Conservation (phyloP, 345 rosid species). For the Cardamine occulta region DNA sequence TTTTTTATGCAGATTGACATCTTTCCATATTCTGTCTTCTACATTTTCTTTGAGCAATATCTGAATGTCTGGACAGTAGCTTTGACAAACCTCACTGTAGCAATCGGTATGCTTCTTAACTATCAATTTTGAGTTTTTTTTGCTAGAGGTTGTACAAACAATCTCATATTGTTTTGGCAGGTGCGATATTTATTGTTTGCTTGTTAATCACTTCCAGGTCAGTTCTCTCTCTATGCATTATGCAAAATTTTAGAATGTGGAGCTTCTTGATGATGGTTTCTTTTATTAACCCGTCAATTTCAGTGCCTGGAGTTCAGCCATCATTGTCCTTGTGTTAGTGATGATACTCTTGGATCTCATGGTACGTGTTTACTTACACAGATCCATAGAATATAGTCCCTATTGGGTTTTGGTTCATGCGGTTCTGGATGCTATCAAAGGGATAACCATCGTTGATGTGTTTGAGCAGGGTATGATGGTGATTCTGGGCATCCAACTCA, state of each 20-base stretch:
- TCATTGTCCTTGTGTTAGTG: conserved; percentile 73
- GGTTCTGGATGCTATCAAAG: conserved; percentile 16
- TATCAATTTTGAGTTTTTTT: conserved; percentile 23
- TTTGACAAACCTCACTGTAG: conserved; percentile 73
- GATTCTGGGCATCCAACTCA: conserved; percentile 82
- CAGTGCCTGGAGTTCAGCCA: conserved; percentile 88
- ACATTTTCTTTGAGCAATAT: conserved; percentile 96
- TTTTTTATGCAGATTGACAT: conserved; percentile 69
- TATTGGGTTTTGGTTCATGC: conserved; percentile 21
- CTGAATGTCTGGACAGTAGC: conserved; percentile 93
- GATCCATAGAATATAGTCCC: conserved; percentile 9
- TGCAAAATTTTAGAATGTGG: conserved; percentile 13
- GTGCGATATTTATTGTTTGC: conserved; percentile 85
- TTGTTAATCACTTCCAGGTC: conserved; percentile 83
- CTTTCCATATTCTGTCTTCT: conserved; percentile 92
- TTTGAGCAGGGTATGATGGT: conserved; percentile 89
- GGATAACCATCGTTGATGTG: conserved; percentile 27
- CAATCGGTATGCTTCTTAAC: conserved; percentile 70
- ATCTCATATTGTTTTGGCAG: conserved; percentile 50
- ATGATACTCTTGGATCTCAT: conserved; percentile 90
- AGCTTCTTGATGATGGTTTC: conserved; percentile 29
- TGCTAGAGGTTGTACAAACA: conserved; percentile 34
- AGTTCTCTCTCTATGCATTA: conserved; percentile 40
- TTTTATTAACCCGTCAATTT: conserved; percentile 41
- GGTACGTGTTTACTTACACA: conserved; percentile 52